Evolutionary conservation across 192 early-diverging fungal genomes (phyloP).

Genomic region (Geranomyces michiganensis): DNA sequence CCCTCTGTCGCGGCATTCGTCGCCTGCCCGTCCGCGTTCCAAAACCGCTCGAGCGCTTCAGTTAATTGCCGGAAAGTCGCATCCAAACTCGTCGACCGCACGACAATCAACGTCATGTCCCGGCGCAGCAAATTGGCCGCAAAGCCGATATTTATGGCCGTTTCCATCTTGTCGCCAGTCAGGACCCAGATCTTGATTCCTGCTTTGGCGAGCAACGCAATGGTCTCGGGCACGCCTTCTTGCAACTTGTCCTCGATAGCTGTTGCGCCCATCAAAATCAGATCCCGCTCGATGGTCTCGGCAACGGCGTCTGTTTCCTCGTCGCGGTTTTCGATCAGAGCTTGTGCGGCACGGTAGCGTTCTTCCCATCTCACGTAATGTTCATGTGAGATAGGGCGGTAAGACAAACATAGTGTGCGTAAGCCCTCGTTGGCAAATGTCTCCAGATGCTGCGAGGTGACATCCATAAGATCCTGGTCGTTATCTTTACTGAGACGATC

Average conservation of each 20-base stretch:
- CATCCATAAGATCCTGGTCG: slow-evolving; percentile 49
- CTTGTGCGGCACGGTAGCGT: slow-evolving; percentile 73
- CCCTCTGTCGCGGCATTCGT: not conserved
- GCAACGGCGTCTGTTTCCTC: slow-evolving; percentile 70
- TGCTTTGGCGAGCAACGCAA: slow-evolving; percentile 76
- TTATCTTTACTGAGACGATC: slow-evolving; percentile 66
- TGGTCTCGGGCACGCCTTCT: slow-evolving; percentile 91
- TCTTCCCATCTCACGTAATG: slow-evolving; percentile 78
- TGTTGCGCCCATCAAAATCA: slow-evolving; percentile 87
- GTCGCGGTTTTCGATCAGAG: slow-evolving; percentile 72
- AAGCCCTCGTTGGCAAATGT: slow-evolving; percentile 69
- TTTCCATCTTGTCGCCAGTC: slow-evolving; percentile 98
- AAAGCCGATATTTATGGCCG: slow-evolving; percentile 98
- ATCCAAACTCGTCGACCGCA: slow-evolving; percentile 45
- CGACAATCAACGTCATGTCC: slow-evolving; percentile 59
- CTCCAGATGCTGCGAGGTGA: slow-evolving; percentile 46
- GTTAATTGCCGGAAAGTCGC: slow-evolving; percentile 63
- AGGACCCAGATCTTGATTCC: slow-evolving; percentile 98
- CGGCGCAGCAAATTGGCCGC: slow-evolving; percentile 55
- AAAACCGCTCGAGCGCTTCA: slow-evolving; percentile 58
- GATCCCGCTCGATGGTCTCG: slow-evolving; percentile 77
- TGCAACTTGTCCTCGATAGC: slow-evolving; percentile 98
- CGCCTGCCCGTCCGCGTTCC: slow-evolving; percentile 48
- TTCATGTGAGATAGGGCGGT: slow-evolving; percentile 68
- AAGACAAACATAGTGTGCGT: slow-evolving; percentile 86